phyloP scores from a whole-genome alignment of 1,284 basidiomycete genomes.

The Pascua guehoae region DNA sequence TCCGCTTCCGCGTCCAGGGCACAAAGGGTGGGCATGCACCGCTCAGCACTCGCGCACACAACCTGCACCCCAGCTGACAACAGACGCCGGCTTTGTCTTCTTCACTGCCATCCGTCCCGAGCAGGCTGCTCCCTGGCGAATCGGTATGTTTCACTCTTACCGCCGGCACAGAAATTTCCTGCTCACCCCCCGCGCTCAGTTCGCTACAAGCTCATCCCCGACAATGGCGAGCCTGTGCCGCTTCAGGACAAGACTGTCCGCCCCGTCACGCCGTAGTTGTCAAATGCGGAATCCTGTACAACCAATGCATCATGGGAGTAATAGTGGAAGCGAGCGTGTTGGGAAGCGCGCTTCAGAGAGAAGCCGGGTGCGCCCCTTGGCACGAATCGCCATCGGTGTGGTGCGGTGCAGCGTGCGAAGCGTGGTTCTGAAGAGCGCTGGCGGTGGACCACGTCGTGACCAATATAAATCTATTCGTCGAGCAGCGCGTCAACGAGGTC shows the following conservation, averaged over 20 bases:
- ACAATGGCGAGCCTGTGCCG: constrained; percentile 39
- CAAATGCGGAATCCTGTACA: neutral
- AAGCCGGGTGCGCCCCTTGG: too few species aligned
- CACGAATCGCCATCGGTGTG: too few species aligned
- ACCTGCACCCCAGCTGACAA: constrained; percentile 7
- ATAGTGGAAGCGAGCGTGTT: too few species aligned
- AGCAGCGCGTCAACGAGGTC: constrained; percentile 56
- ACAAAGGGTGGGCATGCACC: constrained; percentile 22
- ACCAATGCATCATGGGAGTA: neutral
- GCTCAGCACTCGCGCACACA: too few species aligned
- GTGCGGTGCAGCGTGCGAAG: too few species aligned
- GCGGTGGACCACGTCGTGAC: neutral
- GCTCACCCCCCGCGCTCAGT: constrained; percentile 25
- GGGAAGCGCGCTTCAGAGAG: too few species aligned
- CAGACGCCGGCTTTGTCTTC: constrained; percentile 46
- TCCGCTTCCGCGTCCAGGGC: constrained; percentile 46
- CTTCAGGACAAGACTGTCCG: constrained; percentile 32
- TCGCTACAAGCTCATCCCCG: constrained; percentile 48
- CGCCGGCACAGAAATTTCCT: neutral
- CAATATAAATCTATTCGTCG: neutral
- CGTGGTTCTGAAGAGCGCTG: neutral
- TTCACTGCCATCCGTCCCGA: constrained; percentile 49
- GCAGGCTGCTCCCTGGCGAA: constrained; percentile 44
- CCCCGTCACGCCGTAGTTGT: neutral
- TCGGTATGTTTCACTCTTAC: constrained; percentile 29